Percentiles rank a stretch among this genome's conserved stretches.
Conservation (phyloP, 306 rosid genomes). For the Erythrophleum fordii region DNA sequence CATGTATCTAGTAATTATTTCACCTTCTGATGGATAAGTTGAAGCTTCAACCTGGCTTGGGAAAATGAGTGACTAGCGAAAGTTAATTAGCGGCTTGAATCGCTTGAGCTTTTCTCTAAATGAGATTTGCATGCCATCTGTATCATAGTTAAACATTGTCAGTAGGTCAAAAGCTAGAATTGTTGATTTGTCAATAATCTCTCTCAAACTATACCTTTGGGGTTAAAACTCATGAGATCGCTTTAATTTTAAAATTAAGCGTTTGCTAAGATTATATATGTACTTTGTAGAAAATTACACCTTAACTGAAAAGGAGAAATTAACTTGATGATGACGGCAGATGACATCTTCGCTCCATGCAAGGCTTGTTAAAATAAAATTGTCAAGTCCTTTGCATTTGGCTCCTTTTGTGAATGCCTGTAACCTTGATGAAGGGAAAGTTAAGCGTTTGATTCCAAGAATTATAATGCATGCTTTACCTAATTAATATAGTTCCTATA, state of each 20-base stretch:
- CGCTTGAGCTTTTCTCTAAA: background rate
- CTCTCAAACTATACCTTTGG: background rate
- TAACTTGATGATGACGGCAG: background rate
- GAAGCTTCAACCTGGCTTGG: background rate
- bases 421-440: constrained; percentile 21
- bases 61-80: too few relatives aligned
- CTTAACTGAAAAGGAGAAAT: background rate
- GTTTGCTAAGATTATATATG: background rate
- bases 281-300: background rate
- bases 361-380: background rate
- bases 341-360: background rate
- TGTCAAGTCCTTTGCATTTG: background rate
- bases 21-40: background rate
- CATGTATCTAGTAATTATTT: background rate
- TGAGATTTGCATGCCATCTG: background rate
- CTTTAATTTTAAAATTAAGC: too few relatives aligned
- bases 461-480: background rate
- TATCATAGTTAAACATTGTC: background rate
- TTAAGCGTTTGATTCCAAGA: background rate
- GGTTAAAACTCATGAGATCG: too few relatives aligned
- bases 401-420: background rate
- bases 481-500: too few relatives aligned
- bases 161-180: too few relatives aligned
- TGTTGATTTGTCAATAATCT: too few relatives aligned
- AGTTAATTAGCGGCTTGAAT: background rate